Base-by-base conservation (phyloP, 192 early-diverging fungal species). In the Kappamyces sp. region DNA sequence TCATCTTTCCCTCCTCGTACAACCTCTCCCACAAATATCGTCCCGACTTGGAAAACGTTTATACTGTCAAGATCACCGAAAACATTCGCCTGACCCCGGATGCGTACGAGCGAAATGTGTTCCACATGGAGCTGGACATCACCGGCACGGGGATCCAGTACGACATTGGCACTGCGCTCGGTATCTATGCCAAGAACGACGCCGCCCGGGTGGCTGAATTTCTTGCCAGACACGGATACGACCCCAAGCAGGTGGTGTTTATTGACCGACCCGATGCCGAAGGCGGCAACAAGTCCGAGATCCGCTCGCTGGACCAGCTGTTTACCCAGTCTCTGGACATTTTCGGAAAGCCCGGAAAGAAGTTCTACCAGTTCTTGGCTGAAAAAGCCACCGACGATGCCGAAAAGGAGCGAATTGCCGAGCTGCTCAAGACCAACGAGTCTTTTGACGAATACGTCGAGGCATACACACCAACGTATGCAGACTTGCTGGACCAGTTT, bases 121-220 rank as follows among this genome's bases (percentile, higher is more conserved):
- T 97, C 84, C 94, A 97, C 70, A 79, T 97, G 38, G 94, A 97
- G 69, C 90, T 97, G 63, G 94, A 94, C 63, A 90, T 85, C 29
- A 76, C 74, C 40, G 74, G 71, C 47, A 88, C 87, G 3, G 85
- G 78, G 39, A 71, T 97, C 57, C 87, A 83, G 51, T 97, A 97
- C 66, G 88, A 91, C 46, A 80, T 97, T 31, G 92, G 94, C 42
- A 92, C 94, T 63, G 94, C 94, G 35, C 78, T 97, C 15, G 94
- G 92, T 63, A 91, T 97, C 1, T 86, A 89, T 63, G 92, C 90
- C 35, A 84, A 86, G 69, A 97, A 97, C 75, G 84, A 94, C 69
- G 54, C 66, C 2, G 59, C 64, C 7, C 79, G 86, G 38, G 94
- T 94, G 3, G 43, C 72, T 31, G 60, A 77, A 22, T 96, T 96